These are phyloP conservation scores for Lepiota venenata DNA, from an alignment of 768 basidiomycete genomes.

Conservation along the genomic window DNA sequence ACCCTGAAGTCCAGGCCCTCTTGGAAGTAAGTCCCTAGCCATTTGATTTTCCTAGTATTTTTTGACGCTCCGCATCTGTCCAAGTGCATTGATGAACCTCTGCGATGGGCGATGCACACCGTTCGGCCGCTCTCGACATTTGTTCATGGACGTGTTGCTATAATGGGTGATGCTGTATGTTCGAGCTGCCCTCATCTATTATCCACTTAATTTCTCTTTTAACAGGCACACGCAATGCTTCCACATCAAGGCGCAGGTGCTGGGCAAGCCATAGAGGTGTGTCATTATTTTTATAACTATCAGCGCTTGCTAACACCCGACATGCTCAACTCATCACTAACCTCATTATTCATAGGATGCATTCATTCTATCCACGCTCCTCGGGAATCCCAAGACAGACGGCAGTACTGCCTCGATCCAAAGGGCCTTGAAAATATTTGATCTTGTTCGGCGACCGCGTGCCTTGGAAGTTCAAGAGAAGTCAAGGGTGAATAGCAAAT, in stretches of 20 bases:
- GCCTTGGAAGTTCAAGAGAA: conserved; percentile 32
- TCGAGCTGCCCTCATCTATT: background rate
- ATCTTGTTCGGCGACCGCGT: conserved; percentile 46
- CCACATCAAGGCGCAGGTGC: conserved; percentile 30
- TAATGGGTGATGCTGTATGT: conserved; percentile 50
- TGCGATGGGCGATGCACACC: conserved; percentile 64
- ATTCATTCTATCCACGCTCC: conserved; percentile 38
- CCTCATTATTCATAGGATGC: conserved; percentile 38
- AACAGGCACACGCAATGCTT: conserved; percentile 44
- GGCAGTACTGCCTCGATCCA: conserved; percentile 29
- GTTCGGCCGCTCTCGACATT: conserved; percentile 48
- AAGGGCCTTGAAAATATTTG: conserved; percentile 41
- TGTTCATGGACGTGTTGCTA: conserved; percentile 42
- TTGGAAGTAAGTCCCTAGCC: conserved; percentile 38
- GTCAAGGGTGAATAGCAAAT: conserved; percentile 38
- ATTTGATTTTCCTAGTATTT: background rate
- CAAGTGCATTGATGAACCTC: conserved; percentile 50
- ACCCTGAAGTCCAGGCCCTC: conserved; percentile 55
- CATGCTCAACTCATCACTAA: background rate
- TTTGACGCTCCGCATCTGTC: conserved; percentile 9
- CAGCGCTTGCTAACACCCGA: background rate
- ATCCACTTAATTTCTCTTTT: conserved; percentile 4
- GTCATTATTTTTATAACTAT: background rate
- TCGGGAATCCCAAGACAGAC: conserved; percentile 43
- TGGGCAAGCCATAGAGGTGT: conserved; percentile 29